Base-by-base conservation (phyloP, 2,329 filamentous ascomycete genomes). In the Herpotrichia juniperi region DNA sequence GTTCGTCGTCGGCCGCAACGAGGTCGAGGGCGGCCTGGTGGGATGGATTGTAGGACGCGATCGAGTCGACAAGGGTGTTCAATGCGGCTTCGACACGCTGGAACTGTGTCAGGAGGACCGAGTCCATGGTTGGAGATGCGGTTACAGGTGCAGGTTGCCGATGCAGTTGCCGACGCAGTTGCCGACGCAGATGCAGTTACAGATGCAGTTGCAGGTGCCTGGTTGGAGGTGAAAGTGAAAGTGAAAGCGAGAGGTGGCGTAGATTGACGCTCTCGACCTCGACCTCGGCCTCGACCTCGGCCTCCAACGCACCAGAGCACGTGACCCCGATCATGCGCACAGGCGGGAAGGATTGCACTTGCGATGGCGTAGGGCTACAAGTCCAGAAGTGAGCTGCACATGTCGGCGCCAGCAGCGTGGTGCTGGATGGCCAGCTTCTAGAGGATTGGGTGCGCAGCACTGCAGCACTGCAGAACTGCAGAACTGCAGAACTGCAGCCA, bases 11-110 rank as follows among this genome's bases (percentile, higher is more conserved):
- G 21, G 90, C 90, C 7, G 80, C 78, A 16, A 89, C 78, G 9
- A 96, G 84, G 57, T 92, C 88, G 50, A 83, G 78, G 5, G 88
- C 89, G 22, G 87, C 84, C 30, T 80, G 74, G 4, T 83, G 78
- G 6, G 88, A 90, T 0, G 91, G 90, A 64, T 92, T 91, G 75
- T 93, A 93, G 58, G 91, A 89, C 5, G 89, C 82, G 56, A 96
- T 88, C 0, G 90, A 93, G 69, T 92, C 89, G 61, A 92, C 87
- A 28, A 96, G 79, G 24, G 79, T 85, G 11, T 83, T 81, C 17
- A 96, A 78, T 4, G 77, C 77, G 46, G 71, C 68, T 51, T 81
- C 78, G 37, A 81, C 67, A 53, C 78, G 74, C 58, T 76, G 69
- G 54, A 79, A 79, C 54, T 74, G 77, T 12, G 67, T 59, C 25